Percentiles rank a stretch among this genome's conserved stretches.
Conservation (phyloP, 805 yeast genomes). For the Clavispora phyllophila region DNA sequence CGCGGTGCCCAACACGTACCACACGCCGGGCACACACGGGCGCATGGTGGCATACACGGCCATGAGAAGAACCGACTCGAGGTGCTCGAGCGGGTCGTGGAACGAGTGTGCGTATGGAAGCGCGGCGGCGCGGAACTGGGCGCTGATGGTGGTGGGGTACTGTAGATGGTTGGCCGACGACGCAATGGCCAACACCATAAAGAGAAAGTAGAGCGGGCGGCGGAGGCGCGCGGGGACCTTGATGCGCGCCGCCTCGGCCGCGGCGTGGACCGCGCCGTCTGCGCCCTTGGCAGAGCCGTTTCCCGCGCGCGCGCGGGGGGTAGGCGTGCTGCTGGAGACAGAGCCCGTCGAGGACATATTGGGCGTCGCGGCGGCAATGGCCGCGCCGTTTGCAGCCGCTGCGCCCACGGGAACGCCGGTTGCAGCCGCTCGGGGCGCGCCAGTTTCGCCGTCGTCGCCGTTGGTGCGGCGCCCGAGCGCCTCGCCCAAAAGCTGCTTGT, state of each 20-base stretch:
- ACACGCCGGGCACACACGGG: constrained; percentile 87
- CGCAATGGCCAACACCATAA: constrained; percentile 76
- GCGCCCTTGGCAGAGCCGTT: no score
- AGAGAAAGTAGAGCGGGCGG: constrained; percentile 62
- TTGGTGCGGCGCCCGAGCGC: constrained; percentile 2
- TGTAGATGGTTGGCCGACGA: constrained; percentile 68
- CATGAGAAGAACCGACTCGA: constrained; percentile 66
- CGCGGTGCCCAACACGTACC: constrained; percentile 84
- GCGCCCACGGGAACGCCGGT: no score
- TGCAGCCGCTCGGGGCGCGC: no score
- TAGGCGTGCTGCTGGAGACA: no score
- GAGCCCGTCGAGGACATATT: no score
- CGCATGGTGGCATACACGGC: constrained; percentile 78
- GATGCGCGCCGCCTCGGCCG: constrained; percentile 28
- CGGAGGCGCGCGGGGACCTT: constrained; percentile 45
- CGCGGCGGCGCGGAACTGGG: constrained; percentile 66
- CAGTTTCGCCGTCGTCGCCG: no score
- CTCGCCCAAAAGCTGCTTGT: constrained; percentile 26
- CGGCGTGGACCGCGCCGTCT: no score
- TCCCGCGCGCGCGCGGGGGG: no score
- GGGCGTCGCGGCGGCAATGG: no score
- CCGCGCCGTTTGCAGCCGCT: no score
- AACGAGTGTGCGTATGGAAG: constrained; percentile 52
- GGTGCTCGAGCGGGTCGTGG: constrained; percentile 60
- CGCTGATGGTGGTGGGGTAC: constrained; percentile 61